Conservation (phyloP, 1,139 yeast species). For the Yamadazyma kanchanaburiensis region DNA sequence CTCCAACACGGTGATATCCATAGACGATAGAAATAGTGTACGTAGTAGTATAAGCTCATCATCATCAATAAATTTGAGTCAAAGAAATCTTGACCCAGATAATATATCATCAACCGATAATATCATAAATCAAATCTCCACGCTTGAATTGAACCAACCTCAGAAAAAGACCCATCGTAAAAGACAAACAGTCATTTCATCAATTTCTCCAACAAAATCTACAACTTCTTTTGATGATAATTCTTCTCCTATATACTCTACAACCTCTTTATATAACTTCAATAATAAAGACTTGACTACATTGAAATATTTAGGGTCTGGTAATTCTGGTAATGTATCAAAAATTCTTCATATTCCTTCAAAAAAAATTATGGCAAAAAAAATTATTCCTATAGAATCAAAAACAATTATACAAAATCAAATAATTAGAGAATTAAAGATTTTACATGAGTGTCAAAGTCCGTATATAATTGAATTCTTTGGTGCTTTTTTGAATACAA, state of each 20-base stretch:
- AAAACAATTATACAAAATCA: slow-evolving; percentile 80
- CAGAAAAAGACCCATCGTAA: slow-evolving; percentile 16
- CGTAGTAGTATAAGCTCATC: slow-evolving; percentile 7
- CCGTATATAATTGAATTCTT: slow-evolving; percentile 85
- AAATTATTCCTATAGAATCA: slow-evolving; percentile 82
- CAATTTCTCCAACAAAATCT: slow-evolving; percentile 44
- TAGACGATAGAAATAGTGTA: slow-evolving; percentile 2
- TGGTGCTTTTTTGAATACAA: slow-evolving; percentile 76
- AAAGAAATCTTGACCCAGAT: slow-evolving; percentile 29
- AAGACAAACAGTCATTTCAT: slow-evolving; percentile 43
- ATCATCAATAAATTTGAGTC: slow-evolving; percentile 17
- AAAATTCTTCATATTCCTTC: slow-evolving; percentile 88
- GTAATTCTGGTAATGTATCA: slow-evolving; percentile 91
- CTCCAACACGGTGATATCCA: neutral
- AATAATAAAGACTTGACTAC: slow-evolving; percentile 69
- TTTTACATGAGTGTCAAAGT: slow-evolving; percentile 84
- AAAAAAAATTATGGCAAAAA: slow-evolving; percentile 86
- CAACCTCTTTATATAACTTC: slow-evolving; percentile 41
- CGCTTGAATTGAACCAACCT: slow-evolving; percentile 25
- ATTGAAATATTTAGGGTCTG: slow-evolving; percentile 79
- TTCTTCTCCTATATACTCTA: slow-evolving; percentile 35
- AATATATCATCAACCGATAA: slow-evolving; percentile 18
- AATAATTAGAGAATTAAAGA: slow-evolving; percentile 81
- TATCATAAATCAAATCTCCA: slow-evolving; percentile 30
- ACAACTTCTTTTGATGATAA: slow-evolving; percentile 15